Evolutionary conservation across 2,329 filamentous ascomycete genomes (phyloP), one percentile per base, ranked within the genome.

Genomic region (Aspergillus arachidicola): DNA sequence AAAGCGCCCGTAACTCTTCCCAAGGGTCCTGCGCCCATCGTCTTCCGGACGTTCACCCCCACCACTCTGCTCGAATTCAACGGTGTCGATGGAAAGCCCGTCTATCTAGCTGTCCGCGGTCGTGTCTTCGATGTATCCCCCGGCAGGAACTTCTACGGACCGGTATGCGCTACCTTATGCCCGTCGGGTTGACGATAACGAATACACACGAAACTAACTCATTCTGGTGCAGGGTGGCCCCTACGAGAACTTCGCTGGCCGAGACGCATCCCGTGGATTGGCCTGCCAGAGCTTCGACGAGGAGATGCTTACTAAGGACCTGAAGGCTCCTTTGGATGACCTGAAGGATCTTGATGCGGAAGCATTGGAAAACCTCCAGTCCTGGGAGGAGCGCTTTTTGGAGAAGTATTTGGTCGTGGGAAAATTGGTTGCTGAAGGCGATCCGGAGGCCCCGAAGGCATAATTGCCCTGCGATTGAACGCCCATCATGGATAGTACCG

Each of bases 331-430:
- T 51, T 81, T 97, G 66, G 93, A 97, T 76, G 87, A 84, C 59
- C 83, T 97, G 50, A 84, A 87, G 58, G 92, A 89, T 62, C 79
- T 98, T 64, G 88, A 87, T 6, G 78, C 76, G 1, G 93, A 94
- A 63, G 89, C 96, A 83, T 81, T 91, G 80, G 94, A 96, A 77
- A 91, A 93, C 57, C 81, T 97, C 78, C 84, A 86, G 71, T 93
- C 92, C 2, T 99, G 95, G 95, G 94, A 97, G 82, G 93, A 96
- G 81, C 86, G 93, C 68, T 99, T 99, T 78, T 81, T 85, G 65
- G 91, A 94, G 79, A 98, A 99, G 85, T 99, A 99, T 79, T 82
- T 97, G 28, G 88, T 98, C n/a, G 93, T 99, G 16, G 95, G 95
- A 23, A 91, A 88, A 80, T 79, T 99, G 73, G 91, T 97, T 59